Base-by-base conservation (phyloP, 345 rosid species). In the Hibiscus syriacus region DNA sequence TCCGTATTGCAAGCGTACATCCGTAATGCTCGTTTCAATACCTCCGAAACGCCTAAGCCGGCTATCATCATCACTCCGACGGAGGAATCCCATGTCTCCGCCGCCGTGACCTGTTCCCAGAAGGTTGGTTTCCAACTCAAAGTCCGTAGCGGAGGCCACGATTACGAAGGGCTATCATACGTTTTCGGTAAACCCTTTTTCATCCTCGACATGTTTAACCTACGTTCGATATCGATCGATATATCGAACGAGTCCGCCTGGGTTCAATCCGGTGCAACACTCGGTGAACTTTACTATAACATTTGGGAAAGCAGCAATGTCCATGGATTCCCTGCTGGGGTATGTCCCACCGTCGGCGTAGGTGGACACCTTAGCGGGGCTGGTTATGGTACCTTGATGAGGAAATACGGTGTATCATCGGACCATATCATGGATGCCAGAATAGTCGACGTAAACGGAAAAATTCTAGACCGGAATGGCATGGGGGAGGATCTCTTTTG, bases 21-120 rank as follows among this genome's bases (percentile, higher is more conserved):
- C 7, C 55, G 55, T 50, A 86, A 86, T 39, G 78, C 89, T 0
- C 83, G 89, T 5, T 76, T 80, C 82, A 87, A 84, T 46, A 67
- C 55, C 25, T 50, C 55, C 20, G 7, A 11, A 9, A 50, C 55
- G 4, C 55, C 26, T 19, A 50, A 50, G 20, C 55, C 55, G 12
- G 12, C 11, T 2, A 50, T 50, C 55, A 50, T 50, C 25, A 50
- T 50, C 55, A 50, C 55, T 19, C 55, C 55, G 4, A 4, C 19
- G 55, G 55, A 50, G 13, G 55, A 8, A 50, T 50, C 55, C 13
- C 55, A 50, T 20, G 55, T 50, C 7, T 50, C 55, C 14, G 13
- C 55, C 0, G 55, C 55, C 26, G 55, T 50, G 9, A 50, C 5
- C 1, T 50, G 55, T 50, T 50, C 55, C 26, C 26, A 50, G 3